Base-by-base conservation (phyloP, 306 rosid species). In the Dalbergia cultrata region DNA sequence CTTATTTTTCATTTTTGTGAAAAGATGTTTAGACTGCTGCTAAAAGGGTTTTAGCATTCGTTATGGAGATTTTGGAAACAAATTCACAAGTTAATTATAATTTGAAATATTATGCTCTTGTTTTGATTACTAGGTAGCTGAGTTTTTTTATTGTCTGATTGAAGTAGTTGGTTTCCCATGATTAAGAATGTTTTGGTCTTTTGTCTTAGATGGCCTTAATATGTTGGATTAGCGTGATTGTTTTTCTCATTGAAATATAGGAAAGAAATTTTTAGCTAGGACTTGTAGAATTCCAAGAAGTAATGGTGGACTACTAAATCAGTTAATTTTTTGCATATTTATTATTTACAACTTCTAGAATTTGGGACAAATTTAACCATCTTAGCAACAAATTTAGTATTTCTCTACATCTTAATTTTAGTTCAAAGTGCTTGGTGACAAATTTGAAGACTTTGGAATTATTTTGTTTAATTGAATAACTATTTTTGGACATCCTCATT, bases 111-210 rank as follows among this genome's bases (percentile, higher is more conserved):
- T 61, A 52, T 45, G 61, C n/a, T 53, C 8, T 33, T 50, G 16
- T 44, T 22, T 1, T n/a, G 35, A 37, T 7, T 52, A 53, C 22
- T n/a, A n/a, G n/a, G n/a, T 69, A 7, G 49, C 60, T 22, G 26
- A 31, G 54, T n/a, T 33, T 19, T 71, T 63, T 70, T 31, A 18
- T 18, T 64, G 21, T 17, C n/a, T 35, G 35, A 5, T 71, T 61
- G 63, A 56, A 66, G 80, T 18, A 35, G 10, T 50, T 77, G 57
- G 14, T 54, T 82, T 70, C 69, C 33, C 12, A 31, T 41, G 74
- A 58, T 63, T 43, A 33, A 13, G 53, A 22, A 65, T 49, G 19
- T 33, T 69, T 56, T 52, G 39, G 41, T 70, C 60, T 77, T 45
- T 52, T 62, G 13, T 67, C 53, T 49, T 26, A 14, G 50, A 49